phyloP scores from a whole-genome alignment of 2,329 filamentous ascomycete genomes.

The Fusarium tanahbumbuense region DNA sequence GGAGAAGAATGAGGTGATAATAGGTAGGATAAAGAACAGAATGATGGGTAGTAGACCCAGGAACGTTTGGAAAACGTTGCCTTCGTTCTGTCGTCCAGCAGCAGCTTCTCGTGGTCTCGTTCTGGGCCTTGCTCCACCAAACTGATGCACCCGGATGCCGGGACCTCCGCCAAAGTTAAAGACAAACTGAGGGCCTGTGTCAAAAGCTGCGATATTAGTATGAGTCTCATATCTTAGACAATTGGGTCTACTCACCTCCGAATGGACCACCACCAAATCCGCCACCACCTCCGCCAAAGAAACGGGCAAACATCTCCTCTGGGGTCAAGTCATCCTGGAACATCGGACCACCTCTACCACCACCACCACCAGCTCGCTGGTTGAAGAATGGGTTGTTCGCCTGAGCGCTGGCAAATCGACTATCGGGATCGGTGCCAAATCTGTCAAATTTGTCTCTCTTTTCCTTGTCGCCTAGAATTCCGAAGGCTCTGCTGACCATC shows the following conservation, averaged over 20 bases:
- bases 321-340: slow-evolving; percentile 95
- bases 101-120: slow-evolving; percentile 77
- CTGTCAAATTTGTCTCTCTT: slow-evolving; percentile 86
- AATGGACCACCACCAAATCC: slow-evolving; percentile 71
- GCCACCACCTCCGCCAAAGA: slow-evolving; percentile 79
- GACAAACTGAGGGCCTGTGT: slow-evolving; percentile 86
- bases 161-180: slow-evolving; percentile 95
- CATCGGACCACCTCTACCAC: slow-evolving; percentile 67
- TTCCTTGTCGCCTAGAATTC: slow-evolving; percentile 90
- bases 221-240: not conserved
- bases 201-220: slow-evolving; percentile 65
- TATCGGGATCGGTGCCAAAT: slow-evolving; percentile 93
- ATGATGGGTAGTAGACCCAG: slow-evolving; percentile 87
- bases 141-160: slow-evolving; percentile 93
- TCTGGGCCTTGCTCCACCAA: slow-evolving; percentile 83
- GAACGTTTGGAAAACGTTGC: slow-evolving; percentile 68
- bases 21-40: slow-evolving; percentile 86
- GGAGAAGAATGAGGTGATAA: slow-evolving; percentile 83
- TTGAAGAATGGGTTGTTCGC: slow-evolving; percentile 74
- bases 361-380: slow-evolving; percentile 54
- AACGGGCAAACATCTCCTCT: slow-evolving; percentile 96
- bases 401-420: slow-evolving; percentile 76
- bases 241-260: slow-evolving; percentile 52
- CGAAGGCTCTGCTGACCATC: slow-evolving; percentile 94
- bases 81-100: slow-evolving; percentile 57